A percentile compares a stretch with the other conserved stretches of the same genome.
Evolutionary conservation across 1,284 basidiomycete genomes (phyloP).

Genomic region (Peniophora sp.): DNA sequence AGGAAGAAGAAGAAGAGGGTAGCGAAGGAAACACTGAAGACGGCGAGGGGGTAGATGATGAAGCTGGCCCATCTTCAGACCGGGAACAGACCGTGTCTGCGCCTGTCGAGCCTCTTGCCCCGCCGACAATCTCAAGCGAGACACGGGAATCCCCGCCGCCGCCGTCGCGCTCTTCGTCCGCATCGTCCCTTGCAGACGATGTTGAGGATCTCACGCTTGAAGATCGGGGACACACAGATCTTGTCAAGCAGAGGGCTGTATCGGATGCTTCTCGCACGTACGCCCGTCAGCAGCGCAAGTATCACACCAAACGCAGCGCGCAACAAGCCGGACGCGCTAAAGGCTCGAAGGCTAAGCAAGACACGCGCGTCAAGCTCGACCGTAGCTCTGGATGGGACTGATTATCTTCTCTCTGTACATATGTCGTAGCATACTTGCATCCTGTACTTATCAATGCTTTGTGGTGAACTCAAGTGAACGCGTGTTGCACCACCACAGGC

Average conservation of each 20-base stretch:
- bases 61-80: not conserved
- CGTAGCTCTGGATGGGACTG: slow-evolving; percentile 59
- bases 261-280: slow-evolving; percentile 56
- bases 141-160: not conserved
- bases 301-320: slow-evolving; percentile 63
- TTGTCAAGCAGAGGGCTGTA: slow-evolving; percentile 52
- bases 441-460: too few species aligned
- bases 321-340: slow-evolving; percentile 63
- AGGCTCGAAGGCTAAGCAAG: slow-evolving; percentile 83
- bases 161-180: slow-evolving; percentile 15
- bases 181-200: slow-evolving; percentile 16
- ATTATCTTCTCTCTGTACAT: not conserved
- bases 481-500: too few species aligned
- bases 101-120: not conserved
- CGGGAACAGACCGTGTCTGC: too few species aligned
- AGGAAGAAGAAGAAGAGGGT: slow-evolving; percentile 23
- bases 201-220: slow-evolving; percentile 15
- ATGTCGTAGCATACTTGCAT: too few species aligned
- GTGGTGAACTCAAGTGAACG: too few species aligned
- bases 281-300: slow-evolving; percentile 61
- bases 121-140: not conserved
- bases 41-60: slow-evolving; percentile 15
- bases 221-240: slow-evolving; percentile 11
- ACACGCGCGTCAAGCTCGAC: slow-evolving; percentile 58
- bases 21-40: slow-evolving; percentile 17